Conservation (phyloP, 805 yeast species). For the Candida fluviatilis region DNA sequence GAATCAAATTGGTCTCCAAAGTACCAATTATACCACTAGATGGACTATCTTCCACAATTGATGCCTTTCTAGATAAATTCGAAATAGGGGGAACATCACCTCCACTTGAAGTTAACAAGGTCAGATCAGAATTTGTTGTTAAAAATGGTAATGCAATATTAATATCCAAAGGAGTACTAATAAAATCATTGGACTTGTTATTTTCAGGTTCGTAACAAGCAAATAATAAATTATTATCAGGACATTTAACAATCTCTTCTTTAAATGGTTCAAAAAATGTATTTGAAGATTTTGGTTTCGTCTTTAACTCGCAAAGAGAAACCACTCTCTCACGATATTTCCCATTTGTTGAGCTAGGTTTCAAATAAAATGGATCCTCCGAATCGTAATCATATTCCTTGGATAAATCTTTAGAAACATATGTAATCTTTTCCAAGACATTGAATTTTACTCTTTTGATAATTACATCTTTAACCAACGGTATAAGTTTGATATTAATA, state of each 20-base stretch:
- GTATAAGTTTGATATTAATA: constrained; percentile 62
- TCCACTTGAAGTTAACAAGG: constrained; percentile 15
- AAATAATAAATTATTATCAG: constrained; percentile 58
- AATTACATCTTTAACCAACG: constrained; percentile 57
- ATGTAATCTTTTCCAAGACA: constrained; percentile 62
- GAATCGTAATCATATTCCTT: constrained; percentile 37
- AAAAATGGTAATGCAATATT: constrained; percentile 42
- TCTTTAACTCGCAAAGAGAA: constrained; percentile 60
- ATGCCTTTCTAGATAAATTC: constrained; percentile 24
- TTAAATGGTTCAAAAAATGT: constrained; percentile 42
- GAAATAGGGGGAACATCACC: constrained; percentile 10
- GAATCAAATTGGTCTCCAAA: constrained; percentile 36
- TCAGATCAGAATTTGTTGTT: constrained; percentile 34
- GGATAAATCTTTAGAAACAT: constrained; percentile 51
- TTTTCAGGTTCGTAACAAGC: constrained; percentile 44
- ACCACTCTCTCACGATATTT: constrained; percentile 48
- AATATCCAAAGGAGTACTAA: constrained; percentile 41
- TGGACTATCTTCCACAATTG: constrained; percentile 13
- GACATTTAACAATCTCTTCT: constrained; percentile 58
- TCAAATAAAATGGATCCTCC: constrained; percentile 23
- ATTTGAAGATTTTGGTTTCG: constrained; percentile 37
- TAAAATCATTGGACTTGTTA: constrained; percentile 17
- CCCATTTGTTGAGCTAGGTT: constrained; percentile 10
- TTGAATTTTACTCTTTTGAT: constrained; percentile 64
- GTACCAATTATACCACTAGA: constrained; percentile 24